Conservation (phyloP, 176 grass and related monocot genomes). For the Triticum turgidum region DNA sequence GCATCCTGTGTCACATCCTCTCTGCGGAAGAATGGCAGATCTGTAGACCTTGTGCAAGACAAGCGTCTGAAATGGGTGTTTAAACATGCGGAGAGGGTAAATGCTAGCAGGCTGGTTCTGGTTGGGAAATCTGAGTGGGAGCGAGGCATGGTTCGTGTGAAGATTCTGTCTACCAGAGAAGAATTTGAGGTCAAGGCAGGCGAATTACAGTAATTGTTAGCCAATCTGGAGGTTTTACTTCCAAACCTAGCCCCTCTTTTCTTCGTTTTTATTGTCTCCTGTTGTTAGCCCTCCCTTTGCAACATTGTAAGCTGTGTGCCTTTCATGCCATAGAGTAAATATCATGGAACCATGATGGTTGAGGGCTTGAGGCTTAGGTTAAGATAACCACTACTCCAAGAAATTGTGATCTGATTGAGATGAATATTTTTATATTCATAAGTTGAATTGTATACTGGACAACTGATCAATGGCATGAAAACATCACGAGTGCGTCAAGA, state of each 20-base stretch:
- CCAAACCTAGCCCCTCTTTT: not conserved
- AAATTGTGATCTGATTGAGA: constrained; percentile 4
- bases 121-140: constrained; percentile 82
- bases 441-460: not conserved
- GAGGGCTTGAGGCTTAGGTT: too few relatives aligned
- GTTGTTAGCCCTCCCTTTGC: not conserved
- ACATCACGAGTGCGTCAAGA: not conserved
- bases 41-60: constrained; percentile 73
- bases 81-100: constrained; percentile 81
- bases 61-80: constrained; percentile 96
- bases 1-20: constrained; percentile 65
- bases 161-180: constrained; percentile 67
- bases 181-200: constrained; percentile 69
- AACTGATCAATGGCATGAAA: not conserved
- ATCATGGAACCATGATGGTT: too few relatives aligned
- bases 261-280: too few relatives aligned
- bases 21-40: constrained; percentile 63
- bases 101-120: constrained; percentile 70
- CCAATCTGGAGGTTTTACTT: not conserved
- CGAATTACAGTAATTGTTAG: constrained; percentile 55
- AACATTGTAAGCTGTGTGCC: not conserved
- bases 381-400: too few relatives aligned
- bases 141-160: constrained; percentile 74
- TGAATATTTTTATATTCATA: not conserved
- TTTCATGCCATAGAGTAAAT: too few relatives aligned